Evolutionary conservation across 1,284 basidiomycete genomes (phyloP), one percentile per base, ranked within the genome.

Genomic region (Sphagnurus paluster): DNA sequence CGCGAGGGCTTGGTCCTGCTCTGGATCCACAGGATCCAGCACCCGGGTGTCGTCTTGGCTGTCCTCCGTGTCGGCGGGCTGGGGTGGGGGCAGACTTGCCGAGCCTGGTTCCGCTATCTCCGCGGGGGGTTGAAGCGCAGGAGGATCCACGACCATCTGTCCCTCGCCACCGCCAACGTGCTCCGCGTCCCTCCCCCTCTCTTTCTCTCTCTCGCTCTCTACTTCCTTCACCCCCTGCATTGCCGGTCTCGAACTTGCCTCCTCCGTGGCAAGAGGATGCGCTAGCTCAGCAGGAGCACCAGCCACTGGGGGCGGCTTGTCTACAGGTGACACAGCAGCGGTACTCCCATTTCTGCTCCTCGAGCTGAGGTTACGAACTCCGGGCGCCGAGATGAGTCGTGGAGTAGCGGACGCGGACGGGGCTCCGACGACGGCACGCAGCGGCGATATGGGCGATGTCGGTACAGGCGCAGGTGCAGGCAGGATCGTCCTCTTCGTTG

Each of bases 381-480:
- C n/a, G n/a, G n/a, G n/a, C n/a, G n/a, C n/a, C n/a, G n/a, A n/a
- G n/a, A n/a, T n/a, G n/a, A n/a, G n/a, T n/a, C n/a, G n/a, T n/a
- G n/a, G n/a, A n/a, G n/a, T n/a, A n/a, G n/a, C n/a, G n/a, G n/a
- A n/a, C n/a, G n/a, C n/a, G n/a, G n/a, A n/a, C n/a, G n/a, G n/a
- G n/a, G n/a, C n/a, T n/a, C n/a, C n/a, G n/a, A n/a, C n/a, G n/a
- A n/a, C n/a, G n/a, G n/a, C n/a, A n/a, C n/a, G n/a, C n/a, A n/a
- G n/a, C n/a, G n/a, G n/a, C n/a, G n/a, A n/a, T n/a, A n/a, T n/a
- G n/a, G 62, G 54, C 5, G 61, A 58, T 11, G 62, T 61, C 39
- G 64, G 52, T 3, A 33, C 47, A 21, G 50, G 36, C 17, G 41
- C 34, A 11, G 16, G 41, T 29, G 49, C 26, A 17, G 38, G 49